Conservation (phyloP, 2,329 filamentous ascomycete species). For the Xylariaceae sp. region DNA sequence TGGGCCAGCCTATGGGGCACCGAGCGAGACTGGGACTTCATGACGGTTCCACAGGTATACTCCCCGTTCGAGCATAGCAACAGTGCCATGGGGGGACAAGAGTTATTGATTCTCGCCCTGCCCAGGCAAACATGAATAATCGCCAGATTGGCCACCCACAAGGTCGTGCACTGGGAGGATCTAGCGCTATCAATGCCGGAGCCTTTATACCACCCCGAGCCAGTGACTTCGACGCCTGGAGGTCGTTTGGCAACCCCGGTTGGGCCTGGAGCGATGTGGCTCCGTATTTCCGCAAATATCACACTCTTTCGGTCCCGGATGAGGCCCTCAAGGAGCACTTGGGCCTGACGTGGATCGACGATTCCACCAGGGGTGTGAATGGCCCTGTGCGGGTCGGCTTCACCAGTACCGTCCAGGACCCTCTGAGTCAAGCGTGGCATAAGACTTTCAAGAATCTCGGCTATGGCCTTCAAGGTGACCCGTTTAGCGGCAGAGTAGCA, state of each 20-base stretch:
- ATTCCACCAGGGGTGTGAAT: not conserved
- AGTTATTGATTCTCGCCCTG: not conserved
- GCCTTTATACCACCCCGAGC: conserved; percentile 25
- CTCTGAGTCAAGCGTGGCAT: conserved; percentile 21
- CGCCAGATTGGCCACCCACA: not conserved
- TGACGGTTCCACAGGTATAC: conserved; percentile 16
- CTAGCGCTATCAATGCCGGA: conserved; percentile 30
- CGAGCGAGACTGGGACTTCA: conserved; percentile 12
- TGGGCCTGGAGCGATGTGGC: conserved; percentile 24
- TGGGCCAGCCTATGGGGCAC: conserved; percentile 7
- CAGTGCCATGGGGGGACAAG: no score
- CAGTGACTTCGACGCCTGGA: conserved; percentile 29
- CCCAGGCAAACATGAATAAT: not conserved
- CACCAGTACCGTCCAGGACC: conserved; percentile 12
- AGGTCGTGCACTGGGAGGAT: conserved; percentile 30
- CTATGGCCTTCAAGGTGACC: conserved; percentile 11
- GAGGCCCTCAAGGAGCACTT: conserved; percentile 1
- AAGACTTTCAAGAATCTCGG: conserved; percentile 23
- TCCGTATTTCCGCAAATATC: conserved; percentile 7
- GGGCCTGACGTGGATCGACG: not conserved
- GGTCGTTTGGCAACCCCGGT: conserved; percentile 27
- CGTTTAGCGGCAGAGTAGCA: conserved; percentile 23
- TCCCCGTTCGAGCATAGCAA: not conserved
- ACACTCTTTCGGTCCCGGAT: conserved; percentile 4
- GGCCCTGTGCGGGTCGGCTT: conserved; percentile 21